phyloP scores from a whole-genome alignment of 2,329 filamentous ascomycete genomes.

The Remersonia thermophila region DNA sequence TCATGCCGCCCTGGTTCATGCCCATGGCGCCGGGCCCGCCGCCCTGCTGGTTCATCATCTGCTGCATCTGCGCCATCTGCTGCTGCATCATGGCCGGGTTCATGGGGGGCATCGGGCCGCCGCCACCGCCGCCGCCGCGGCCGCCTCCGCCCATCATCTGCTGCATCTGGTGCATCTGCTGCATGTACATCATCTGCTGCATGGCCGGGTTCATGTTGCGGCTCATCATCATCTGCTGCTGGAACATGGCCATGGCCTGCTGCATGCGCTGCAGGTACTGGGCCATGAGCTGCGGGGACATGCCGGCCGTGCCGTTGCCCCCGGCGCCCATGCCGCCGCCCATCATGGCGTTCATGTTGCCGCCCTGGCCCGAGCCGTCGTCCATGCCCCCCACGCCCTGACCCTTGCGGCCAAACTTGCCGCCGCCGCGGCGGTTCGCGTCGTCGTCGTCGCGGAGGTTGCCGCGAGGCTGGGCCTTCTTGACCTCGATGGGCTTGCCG shows the following conservation, averaged over 20 bases:
- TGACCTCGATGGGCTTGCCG: conserved; percentile 94
- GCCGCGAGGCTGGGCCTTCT: conserved; percentile 90
- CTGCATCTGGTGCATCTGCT: conserved; percentile 37
- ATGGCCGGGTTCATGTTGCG: conserved; percentile 59
- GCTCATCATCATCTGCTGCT: conserved; percentile 83
- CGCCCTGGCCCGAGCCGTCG: conserved; percentile 22
- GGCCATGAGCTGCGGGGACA: conserved; percentile 95
- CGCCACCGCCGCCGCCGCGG: conserved; percentile 19
- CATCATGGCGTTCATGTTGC: neutral
- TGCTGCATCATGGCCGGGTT: conserved; percentile 29
- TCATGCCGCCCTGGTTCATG: conserved; percentile 8
- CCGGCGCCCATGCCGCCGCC: conserved; percentile 17
- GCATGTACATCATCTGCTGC: conserved; percentile 64
- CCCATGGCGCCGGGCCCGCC: conserved; percentile 13
- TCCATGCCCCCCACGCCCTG: conserved; percentile 23
- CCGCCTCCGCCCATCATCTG: conserved; percentile 29
- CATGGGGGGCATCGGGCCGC: conserved; percentile 26
- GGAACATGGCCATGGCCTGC: conserved; percentile 91
- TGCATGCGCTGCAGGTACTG: conserved; percentile 99
- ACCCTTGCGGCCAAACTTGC: conserved; percentile 38
- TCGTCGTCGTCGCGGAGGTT: conserved; percentile 89
- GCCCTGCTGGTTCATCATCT: conserved; percentile 34
- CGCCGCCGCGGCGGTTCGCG: conserved; percentile 43
- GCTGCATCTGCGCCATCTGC: conserved; percentile 42
- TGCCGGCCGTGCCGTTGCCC: conserved; percentile 39